Conservation (phyloP, 495 filamentous ascomycete genomes). For the Neurospora terricola region DNA sequence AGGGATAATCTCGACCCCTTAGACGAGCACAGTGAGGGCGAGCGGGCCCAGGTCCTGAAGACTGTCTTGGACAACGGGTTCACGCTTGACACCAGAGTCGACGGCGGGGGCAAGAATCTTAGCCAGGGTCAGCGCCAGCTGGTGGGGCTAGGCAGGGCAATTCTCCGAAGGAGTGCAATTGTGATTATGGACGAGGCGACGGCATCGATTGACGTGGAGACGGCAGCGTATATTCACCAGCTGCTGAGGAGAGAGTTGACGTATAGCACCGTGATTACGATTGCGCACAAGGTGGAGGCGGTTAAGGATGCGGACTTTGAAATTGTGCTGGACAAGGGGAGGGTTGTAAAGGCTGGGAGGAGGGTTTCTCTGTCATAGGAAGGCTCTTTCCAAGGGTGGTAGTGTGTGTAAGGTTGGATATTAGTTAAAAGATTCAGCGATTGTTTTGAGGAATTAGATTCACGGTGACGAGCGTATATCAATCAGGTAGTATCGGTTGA, state of each 20-base stretch:
- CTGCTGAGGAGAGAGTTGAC: constrained; percentile 64
- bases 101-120: constrained; percentile 49
- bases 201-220: constrained; percentile 73
- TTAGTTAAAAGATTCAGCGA: neutral
- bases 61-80: constrained; percentile 31
- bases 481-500: neutral
- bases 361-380: neutral
- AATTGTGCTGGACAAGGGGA: constrained; percentile 59
- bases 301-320: constrained; percentile 68
- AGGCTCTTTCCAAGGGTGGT: neutral
- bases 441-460: neutral
- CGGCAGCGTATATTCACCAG: constrained; percentile 66
- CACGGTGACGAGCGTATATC: neutral
- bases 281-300: constrained; percentile 75
- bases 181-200: constrained; percentile 73
- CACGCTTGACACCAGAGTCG: constrained; percentile 36
- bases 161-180: constrained; percentile 48
- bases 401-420: neutral
- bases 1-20: constrained; percentile 48
- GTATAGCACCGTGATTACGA: constrained; percentile 74
- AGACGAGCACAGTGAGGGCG: constrained; percentile 33
- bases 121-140: constrained; percentile 54
- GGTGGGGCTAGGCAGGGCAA: constrained; percentile 47
- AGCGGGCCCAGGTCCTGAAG: constrained; percentile 35
- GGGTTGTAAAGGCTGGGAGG: constrained; percentile 28